Evolutionary conservation across 257 asterid genomes (phyloP), one percentile per base, ranked within the genome.

Genomic region (Anisodus acutangulus): DNA sequence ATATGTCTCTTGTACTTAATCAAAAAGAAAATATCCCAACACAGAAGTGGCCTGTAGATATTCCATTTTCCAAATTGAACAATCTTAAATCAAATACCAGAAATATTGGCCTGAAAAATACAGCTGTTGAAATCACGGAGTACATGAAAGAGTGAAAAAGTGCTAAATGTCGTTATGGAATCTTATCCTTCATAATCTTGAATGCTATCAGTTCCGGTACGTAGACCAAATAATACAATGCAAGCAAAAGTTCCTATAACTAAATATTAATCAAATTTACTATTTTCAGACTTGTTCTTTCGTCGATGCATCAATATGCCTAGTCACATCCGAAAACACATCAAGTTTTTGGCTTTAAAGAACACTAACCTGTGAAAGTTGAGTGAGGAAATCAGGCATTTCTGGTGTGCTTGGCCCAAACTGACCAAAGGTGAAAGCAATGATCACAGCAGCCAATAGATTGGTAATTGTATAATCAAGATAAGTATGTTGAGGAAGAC

Each of bases 401-500:
- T 90, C 90, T 31, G 37, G 59, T 15, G 97, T 87, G 88, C 89
- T 84, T 0, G 82, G 85, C 55, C 98, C 98, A 9, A 93, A 90
- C 86, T 96, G 92, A 26, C 98, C 99, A 78, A 96, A 92, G 41
- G 99, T 92, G 85, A 96, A 90, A 79, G 98, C 99, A 85, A 94
- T 92, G 60, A 94, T 86, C 41, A 92, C 87, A 67, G 98, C 99
- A 80, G 99, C 99, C 87, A 96, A 87, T 1, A 96, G 90, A 89
- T 96, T 96, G 0, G 98, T 93, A 90, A 92, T 78, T 1, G 99
- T 85, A 84, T 96, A 96, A 91, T 96, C 99, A 49, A 96, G 98
- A 70, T 94, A 96, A 35, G 95, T 94, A 84, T 96, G 98, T 83
- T 96, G 98, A 85, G 99, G 99, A 51, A 96, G 93, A 54, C 99